Base-by-base conservation (phyloP, 768 basidiomycete species). In the Suillus sp. region DNA sequence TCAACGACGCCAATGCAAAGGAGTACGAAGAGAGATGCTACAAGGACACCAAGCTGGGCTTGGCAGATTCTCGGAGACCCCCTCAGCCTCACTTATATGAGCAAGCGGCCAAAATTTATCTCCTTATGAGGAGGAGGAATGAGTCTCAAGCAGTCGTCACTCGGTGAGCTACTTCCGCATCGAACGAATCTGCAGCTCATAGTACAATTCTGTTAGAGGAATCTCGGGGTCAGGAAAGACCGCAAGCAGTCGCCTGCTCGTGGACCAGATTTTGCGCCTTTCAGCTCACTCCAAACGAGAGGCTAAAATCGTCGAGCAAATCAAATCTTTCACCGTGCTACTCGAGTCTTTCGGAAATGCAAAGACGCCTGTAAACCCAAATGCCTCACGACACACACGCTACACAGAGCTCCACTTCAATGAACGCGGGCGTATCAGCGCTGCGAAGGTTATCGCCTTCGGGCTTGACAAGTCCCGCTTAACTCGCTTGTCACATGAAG, bases 281-380 rank as follows among this genome's bases (percentile, higher is more conserved):
- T 85, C 86, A 14, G 75, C 87, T 13, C 83, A 84, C 66, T 82
- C 86, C 3, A 86, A 85, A 74, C 77, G 80, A 61, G 84, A 87
- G 64, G 67, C 66, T 37, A 79, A 79, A 65, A 75, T 86, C 47
- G 79, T 82, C 20, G 83, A 86, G 57, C 86, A 86, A 69, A 78
- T 88, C 76, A 78, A 80, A 62, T 81, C 86, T 22, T 78, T 88
- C 64, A 71, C 77, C 47, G 78, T 83, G 48, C 70, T 89, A 61
- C 83, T 89, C 70, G 82, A 86, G 64, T 80, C 88, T 59, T 89
- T 89, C 73, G 87, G 88, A 54, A 82, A 83, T 67, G 85, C 88
- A 66, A 89, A 89, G 78, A 85, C 88, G 40, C 76, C 79, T 69
- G 75, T 81, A 68, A 88, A 85, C 69, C 81, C 86, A 22, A 86